phyloP scores from a whole-genome alignment of 1,284 basidiomycete species.

The Hemileia vastatrix region DNA sequence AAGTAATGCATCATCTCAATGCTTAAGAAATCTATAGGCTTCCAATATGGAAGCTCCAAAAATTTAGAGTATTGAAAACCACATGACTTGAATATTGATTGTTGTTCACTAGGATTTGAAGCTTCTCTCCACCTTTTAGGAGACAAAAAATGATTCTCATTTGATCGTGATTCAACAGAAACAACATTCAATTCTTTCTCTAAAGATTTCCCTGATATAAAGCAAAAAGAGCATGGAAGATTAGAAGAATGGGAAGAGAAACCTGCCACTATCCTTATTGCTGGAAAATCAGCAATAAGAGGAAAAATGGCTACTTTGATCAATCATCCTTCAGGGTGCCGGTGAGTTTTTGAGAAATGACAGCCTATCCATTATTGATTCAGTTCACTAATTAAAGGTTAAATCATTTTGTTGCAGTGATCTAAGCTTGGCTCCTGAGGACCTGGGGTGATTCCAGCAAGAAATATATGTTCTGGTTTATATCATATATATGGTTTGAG shows the following conservation, averaged over 20 bases:
- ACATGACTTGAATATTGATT: too few relatives aligned
- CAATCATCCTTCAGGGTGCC: not conserved
- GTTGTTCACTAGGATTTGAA: too few relatives aligned
- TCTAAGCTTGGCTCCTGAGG: not conserved
- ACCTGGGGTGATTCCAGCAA: not conserved
- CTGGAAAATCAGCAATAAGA: not conserved
- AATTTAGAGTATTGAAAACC: too few relatives aligned
- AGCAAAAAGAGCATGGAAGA: not conserved
- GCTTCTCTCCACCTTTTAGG: too few relatives aligned
- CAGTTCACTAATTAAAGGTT: not conserved
- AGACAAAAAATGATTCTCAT: too few relatives aligned
- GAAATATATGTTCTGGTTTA: constrained; percentile 1
- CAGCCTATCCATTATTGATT: not conserved
- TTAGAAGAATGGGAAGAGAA: not conserved
- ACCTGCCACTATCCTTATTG: not conserved
- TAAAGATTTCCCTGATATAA: too few relatives aligned
- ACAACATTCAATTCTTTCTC: too few relatives aligned
- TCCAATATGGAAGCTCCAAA: too few relatives aligned
- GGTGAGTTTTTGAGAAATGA: not conserved
- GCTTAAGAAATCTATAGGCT: too few relatives aligned
- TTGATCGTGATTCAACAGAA: too few relatives aligned
- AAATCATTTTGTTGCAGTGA: not conserved
- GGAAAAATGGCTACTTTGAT: not conserved
- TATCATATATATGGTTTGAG: constrained; percentile 3
- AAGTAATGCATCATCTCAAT: too few relatives aligned